phyloP scores from a whole-genome alignment of 2,329 filamentous ascomycete species.

The Geosmithia flava region DNA sequence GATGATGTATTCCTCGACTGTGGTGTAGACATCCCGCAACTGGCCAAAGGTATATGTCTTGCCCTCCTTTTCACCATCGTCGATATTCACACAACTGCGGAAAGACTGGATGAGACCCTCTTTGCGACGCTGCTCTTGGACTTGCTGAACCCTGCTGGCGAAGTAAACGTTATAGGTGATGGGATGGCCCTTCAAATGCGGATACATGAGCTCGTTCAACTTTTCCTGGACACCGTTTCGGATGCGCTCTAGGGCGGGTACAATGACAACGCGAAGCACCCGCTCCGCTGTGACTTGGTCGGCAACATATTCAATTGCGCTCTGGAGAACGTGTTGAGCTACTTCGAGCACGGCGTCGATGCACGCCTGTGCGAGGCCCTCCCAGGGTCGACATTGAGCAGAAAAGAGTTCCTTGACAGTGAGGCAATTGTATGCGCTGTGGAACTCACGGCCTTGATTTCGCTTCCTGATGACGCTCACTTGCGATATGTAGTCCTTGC shows the following conservation, averaged over 20 bases:
- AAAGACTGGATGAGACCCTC: background rate
- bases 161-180: conserved; percentile 41
- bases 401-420: conserved; percentile 47
- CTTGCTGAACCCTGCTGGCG: conserved; percentile 19
- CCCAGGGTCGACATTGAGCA: conserved; percentile 45
- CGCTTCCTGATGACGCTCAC: conserved; percentile 7
- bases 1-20: conserved; percentile 6
- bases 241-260: conserved; percentile 12
- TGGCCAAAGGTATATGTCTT: background rate
- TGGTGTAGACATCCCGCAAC: background rate
- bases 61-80: background rate
- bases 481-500: background rate
- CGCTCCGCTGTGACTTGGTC: conserved; percentile 7
- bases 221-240: conserved; percentile 21
- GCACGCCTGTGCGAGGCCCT: conserved; percentile 22
- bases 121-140: conserved; percentile 9
- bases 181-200: conserved; percentile 28
- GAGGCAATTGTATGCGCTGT: conserved; percentile 46
- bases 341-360: conserved; percentile 22
- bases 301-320: conserved; percentile 23
- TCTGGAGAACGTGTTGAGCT: conserved; percentile 32
- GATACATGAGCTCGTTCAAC: conserved; percentile 29
- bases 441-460: conserved; percentile 34
- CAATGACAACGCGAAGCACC: conserved; percentile 14
- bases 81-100: background rate